phyloP scores from a whole-genome alignment of 345 rosid genomes.

The Mangifera indica region DNA sequence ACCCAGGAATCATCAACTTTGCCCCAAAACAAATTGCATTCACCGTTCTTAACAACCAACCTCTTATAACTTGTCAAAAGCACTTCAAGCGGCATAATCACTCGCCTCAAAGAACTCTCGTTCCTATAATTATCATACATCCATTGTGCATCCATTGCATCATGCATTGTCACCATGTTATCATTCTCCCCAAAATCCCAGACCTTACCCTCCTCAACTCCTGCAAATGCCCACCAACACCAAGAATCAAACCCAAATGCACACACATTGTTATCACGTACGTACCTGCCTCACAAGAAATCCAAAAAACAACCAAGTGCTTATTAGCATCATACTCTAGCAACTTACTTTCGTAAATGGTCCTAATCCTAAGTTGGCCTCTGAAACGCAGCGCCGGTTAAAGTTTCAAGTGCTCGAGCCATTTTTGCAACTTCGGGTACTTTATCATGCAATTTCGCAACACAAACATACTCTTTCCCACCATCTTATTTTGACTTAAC shows the following conservation, averaged over 20 bases:
- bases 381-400: slow-evolving; percentile 88
- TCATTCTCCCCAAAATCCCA: slow-evolving; percentile 77
- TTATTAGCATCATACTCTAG: slow-evolving; percentile 75
- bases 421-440: slow-evolving; percentile 76
- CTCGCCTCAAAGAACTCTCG: slow-evolving; percentile 76
- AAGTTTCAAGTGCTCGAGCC: slow-evolving; percentile 74
- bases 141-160: slow-evolving; percentile 91
- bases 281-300: slow-evolving; percentile 87
- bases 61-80: slow-evolving; percentile 85
- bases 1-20: slow-evolving; percentile 80
- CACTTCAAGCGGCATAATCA: slow-evolving; percentile 79
- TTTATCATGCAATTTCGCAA: slow-evolving; percentile 75
- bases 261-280: slow-evolving; percentile 90
- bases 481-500: slow-evolving; percentile 94
- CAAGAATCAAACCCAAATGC: slow-evolving; percentile 78
- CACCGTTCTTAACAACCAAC: slow-evolving; percentile 79
- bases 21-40: slow-evolving; percentile 93
- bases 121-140: slow-evolving; percentile 57
- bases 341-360: slow-evolving; percentile 81
- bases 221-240: slow-evolving; percentile 97
- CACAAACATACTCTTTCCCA: slow-evolving; percentile 82
- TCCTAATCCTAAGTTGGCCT: slow-evolving; percentile 88
- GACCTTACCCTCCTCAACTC: slow-evolving; percentile 87
- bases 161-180: slow-evolving; percentile 96
- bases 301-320: slow-evolving; percentile 91